These are phyloP conservation scores for Hypoxylon cercidicola DNA, from an alignment of 495 filamentous ascomycete species.

Conservation along the genomic window DNA sequence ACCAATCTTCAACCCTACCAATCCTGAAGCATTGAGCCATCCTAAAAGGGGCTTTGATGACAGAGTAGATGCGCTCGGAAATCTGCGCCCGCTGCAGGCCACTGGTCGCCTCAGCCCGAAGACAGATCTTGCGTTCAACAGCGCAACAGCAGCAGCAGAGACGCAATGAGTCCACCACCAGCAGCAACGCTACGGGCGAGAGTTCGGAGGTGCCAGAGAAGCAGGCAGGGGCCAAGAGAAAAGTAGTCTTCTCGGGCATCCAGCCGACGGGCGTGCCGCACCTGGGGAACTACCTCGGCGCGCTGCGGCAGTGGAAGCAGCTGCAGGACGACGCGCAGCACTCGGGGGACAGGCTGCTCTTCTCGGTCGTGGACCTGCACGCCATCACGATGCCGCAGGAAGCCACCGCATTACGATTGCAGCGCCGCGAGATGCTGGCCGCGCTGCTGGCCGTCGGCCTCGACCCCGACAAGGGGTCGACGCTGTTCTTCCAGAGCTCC, in stretches of 20 bases:
- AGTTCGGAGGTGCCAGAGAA: background rate
- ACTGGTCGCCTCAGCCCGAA: constrained; percentile 28
- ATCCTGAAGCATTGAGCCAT: background rate
- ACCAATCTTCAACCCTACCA: background rate
- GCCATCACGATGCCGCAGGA: constrained; percentile 84
- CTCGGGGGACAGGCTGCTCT: constrained; percentile 70
- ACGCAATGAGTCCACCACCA: constrained; percentile 28
- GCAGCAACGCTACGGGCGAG: background rate
- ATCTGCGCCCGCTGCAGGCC: constrained; percentile 40
- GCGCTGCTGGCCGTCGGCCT: constrained; percentile 85
- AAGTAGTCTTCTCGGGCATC: constrained; percentile 89
- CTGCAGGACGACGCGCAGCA: constrained; percentile 71
- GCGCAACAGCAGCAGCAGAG: constrained; percentile 17
- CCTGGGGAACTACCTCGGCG: constrained; percentile 94
- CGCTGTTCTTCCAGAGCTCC: constrained; percentile 85
- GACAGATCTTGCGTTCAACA: constrained; percentile 11
- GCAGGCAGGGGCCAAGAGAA: background rate
- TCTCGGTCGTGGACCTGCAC: constrained; percentile 90
- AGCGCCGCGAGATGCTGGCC: constrained; percentile 79
- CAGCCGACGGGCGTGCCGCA: constrained; percentile 97
- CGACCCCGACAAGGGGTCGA: constrained; percentile 71
- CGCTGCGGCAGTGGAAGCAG: constrained; percentile 84
- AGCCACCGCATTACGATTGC: constrained; percentile 63
- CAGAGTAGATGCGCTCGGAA: constrained; percentile 40
- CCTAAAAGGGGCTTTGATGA: background rate